These are phyloP conservation scores for Xylaria sp. DNA, from an alignment of 2,329 filamentous ascomycete genomes.

Conservation along the genomic window DNA sequence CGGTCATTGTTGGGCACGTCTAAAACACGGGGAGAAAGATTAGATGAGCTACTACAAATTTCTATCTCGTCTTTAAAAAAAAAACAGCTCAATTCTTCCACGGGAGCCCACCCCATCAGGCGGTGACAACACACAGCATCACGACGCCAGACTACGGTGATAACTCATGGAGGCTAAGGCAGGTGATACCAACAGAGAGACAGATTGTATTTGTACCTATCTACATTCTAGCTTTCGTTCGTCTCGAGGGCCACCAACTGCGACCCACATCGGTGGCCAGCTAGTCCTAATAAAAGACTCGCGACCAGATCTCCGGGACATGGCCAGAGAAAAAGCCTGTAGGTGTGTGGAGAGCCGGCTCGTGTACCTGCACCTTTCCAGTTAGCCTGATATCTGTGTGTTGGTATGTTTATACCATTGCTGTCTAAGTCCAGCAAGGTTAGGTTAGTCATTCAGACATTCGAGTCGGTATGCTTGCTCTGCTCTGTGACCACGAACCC, in stretches of 20 bases:
- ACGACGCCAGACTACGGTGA: neutral
- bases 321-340: constrained; percentile 3
- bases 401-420: neutral
- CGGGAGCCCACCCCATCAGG: neutral
- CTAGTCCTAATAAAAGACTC: constrained; percentile 39
- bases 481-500: neutral
- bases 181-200: neutral
- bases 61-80: neutral
- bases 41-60: neutral
- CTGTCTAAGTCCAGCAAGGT: no score
- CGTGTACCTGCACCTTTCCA: neutral
- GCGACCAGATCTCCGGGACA: constrained; percentile 43
- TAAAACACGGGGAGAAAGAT: no score
- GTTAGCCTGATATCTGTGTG: neutral
- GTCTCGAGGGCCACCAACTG: neutral
- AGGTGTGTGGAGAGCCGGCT: neutral
- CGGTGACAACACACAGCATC: neutral
- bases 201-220: neutral
- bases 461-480: neutral
- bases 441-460: no score
- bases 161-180: constrained; percentile 4
- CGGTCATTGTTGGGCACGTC: neutral
- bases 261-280: constrained; percentile 31
- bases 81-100: neutral
- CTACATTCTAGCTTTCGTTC: neutral